Evolutionary conservation across 208 protist species (phyloP).

Genomic region (Acanthamoeba lugdunensis): DNA sequence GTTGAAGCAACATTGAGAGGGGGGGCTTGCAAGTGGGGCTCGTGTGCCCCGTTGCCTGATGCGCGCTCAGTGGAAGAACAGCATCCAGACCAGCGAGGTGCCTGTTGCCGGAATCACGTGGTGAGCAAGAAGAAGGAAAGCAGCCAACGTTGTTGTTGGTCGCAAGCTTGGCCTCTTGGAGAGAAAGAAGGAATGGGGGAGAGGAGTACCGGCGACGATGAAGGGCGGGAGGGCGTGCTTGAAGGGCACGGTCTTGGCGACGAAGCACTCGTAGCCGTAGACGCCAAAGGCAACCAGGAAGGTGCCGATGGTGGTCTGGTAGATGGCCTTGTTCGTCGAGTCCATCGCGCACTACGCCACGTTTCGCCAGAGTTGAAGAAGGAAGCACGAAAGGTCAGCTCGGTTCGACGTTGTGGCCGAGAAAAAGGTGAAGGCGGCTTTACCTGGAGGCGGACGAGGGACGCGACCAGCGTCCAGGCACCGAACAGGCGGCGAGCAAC

Average conservation of each 20-base stretch:
- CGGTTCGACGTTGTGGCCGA: background rate
- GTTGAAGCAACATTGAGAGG: too few species aligned
- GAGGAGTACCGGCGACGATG: background rate
- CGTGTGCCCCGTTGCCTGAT: background rate
- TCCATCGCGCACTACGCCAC: background rate
- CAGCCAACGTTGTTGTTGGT: background rate
- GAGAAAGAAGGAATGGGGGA: background rate
- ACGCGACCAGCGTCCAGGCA: slow-evolving; percentile 32
- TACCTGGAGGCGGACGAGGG: slow-evolving; percentile 6
- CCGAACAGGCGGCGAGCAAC: background rate
- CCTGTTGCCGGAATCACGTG: background rate
- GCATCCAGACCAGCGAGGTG: slow-evolving; percentile 49
- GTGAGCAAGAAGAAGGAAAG: background rate
- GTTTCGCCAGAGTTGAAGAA: background rate
- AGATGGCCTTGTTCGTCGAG: slow-evolving; percentile 27
- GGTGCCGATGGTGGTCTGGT: slow-evolving; percentile 17
- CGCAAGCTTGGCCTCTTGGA: too few species aligned
- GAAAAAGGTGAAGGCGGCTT: too few species aligned
- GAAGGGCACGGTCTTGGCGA: slow-evolving; percentile 40
- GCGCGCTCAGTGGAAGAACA: slow-evolving; percentile 10
- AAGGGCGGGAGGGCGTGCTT: slow-evolving; percentile 48
- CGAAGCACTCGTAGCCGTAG: slow-evolving; percentile 52
- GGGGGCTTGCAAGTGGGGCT: too few species aligned
- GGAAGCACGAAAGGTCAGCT: background rate
- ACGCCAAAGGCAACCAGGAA: slow-evolving; percentile 50